Percentiles rank a stretch among this genome's conserved stretches.
Evolutionary conservation across 257 asterid genomes (phyloP).

Genomic region (Mentha longifolia): DNA sequence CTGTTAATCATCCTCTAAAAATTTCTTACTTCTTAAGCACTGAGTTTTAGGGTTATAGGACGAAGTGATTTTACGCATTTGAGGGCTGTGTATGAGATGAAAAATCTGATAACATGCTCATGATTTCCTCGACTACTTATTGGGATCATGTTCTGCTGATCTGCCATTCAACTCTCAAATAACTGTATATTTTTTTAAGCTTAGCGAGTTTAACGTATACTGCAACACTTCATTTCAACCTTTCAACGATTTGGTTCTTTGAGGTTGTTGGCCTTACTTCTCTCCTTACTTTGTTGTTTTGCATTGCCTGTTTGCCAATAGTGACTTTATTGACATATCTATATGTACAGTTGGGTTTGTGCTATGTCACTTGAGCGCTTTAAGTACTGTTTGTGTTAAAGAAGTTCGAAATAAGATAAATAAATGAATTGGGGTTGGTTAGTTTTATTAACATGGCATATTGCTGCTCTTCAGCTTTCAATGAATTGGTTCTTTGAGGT

Average conservation of each 20-base stretch:
- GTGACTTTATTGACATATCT: no score
- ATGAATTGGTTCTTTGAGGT: slow-evolving; percentile 2
- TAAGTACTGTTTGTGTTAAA: no score
- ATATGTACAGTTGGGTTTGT: no score
- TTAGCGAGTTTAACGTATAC: neutral
- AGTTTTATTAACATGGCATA: no score
- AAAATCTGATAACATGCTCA: neutral
- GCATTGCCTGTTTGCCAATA: no score
- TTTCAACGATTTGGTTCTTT: no score
- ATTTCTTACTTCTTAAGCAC: neutral
- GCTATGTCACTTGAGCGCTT: no score
- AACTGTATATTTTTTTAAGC: neutral
- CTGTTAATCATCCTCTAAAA: neutral
- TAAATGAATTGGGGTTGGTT: no score
- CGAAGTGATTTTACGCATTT: no score
- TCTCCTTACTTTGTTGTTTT: no score
- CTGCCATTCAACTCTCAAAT: neutral
- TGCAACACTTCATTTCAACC: neutral
- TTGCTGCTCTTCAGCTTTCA: slow-evolving; percentile 3
- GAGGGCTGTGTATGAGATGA: neutral
- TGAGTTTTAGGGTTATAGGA: neutral
- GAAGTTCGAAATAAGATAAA: no score
- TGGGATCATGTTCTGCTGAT: neutral
- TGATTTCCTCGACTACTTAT: neutral
- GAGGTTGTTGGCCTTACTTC: no score